Conservation (phyloP, 495 filamentous ascomycete genomes). For the Eremomyces bilateralis region DNA sequence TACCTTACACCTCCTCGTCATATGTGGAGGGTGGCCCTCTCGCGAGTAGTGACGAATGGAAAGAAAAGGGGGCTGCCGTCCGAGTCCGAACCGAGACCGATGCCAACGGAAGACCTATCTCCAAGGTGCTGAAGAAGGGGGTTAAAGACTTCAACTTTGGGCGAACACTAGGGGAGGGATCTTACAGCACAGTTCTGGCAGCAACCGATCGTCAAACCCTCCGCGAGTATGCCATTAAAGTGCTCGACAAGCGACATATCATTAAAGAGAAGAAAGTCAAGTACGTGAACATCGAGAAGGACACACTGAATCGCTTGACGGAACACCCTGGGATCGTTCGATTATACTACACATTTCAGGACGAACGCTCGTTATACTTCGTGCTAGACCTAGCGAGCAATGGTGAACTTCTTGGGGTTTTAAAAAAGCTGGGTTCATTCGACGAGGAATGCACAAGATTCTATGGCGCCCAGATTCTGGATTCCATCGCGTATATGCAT, state of each 20-base stretch:
- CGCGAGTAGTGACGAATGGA: slow-evolving; percentile 77
- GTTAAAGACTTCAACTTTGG: slow-evolving; percentile 95
- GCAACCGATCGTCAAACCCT: slow-evolving; percentile 89
- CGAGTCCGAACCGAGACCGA: slow-evolving; percentile 59
- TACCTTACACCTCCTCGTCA: no score
- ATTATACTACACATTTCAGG: slow-evolving; percentile 97
- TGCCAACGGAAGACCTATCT: slow-evolving; percentile 58
- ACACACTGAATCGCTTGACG: slow-evolving; percentile 86
- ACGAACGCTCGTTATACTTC: slow-evolving; percentile 88
- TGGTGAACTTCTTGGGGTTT: slow-evolving; percentile 74
- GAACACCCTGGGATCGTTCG: slow-evolving; percentile 95
- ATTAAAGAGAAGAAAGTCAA: slow-evolving; percentile 99
- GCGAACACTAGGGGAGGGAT: slow-evolving; percentile 79
- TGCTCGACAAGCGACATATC: slow-evolving; percentile 95
- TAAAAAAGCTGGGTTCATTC: slow-evolving; percentile 87
- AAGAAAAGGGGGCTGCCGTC: slow-evolving; percentile 76
- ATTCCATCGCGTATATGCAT: slow-evolving; percentile 97
- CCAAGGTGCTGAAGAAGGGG: slow-evolving; percentile 81
- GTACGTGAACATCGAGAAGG: slow-evolving; percentile 99
- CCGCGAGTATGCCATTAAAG: slow-evolving; percentile 96
- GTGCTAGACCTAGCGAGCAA: slow-evolving; percentile 86
- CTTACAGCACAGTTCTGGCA: slow-evolving; percentile 89
- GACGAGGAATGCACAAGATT: slow-evolving; percentile 90
- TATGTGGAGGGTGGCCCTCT: slow-evolving; percentile 39
- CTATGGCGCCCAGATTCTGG: slow-evolving; percentile 90